A percentile compares a stretch with the other conserved stretches of the same genome.
Evolutionary conservation across 208 protist species (phyloP).

Genomic region (Acanthamoeba divionensis): DNA sequence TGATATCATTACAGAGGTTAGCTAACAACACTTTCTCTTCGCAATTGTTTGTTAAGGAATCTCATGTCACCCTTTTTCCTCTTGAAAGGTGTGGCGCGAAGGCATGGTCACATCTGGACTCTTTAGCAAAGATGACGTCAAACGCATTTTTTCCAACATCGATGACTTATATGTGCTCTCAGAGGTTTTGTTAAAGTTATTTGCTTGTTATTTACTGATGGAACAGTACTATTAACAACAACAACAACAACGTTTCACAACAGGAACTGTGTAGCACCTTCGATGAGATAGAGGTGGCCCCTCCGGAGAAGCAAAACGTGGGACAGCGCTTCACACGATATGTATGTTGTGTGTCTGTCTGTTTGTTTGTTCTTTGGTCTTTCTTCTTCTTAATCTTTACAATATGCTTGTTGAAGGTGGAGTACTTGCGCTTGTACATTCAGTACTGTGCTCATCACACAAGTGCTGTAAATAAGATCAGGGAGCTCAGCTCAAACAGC

Average conservation of each 20-base stretch:
- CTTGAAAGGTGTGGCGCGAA: too few relatives aligned
- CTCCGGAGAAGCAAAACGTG: not conserved
- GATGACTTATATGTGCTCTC: not conserved
- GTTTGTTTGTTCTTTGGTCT: too few relatives aligned
- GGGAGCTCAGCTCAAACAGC: not conserved
- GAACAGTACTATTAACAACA: not conserved
- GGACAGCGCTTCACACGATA: not conserved
- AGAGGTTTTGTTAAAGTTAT: not conserved
- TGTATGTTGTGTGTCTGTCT: not conserved
- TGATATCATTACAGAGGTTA: not conserved
- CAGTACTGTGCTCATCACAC: not conserved
- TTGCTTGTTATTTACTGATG: not conserved
- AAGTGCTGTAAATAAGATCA: not conserved
- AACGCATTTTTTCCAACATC: not conserved
- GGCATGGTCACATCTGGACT: not conserved
- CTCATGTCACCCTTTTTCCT: too few relatives aligned
- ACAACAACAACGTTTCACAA: not conserved
- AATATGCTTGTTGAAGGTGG: not conserved
- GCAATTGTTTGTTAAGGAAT: too few relatives aligned
- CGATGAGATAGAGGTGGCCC: not conserved
- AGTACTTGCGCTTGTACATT: not conserved
- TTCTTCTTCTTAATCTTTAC: not conserved
- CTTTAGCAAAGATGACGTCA: not conserved
- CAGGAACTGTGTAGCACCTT: not conserved
- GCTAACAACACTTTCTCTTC: too few relatives aligned